Evolutionary conservation across 257 asterid species (phyloP), one percentile per base, ranked within the genome.

Genomic region (Capsicum chinense): DNA sequence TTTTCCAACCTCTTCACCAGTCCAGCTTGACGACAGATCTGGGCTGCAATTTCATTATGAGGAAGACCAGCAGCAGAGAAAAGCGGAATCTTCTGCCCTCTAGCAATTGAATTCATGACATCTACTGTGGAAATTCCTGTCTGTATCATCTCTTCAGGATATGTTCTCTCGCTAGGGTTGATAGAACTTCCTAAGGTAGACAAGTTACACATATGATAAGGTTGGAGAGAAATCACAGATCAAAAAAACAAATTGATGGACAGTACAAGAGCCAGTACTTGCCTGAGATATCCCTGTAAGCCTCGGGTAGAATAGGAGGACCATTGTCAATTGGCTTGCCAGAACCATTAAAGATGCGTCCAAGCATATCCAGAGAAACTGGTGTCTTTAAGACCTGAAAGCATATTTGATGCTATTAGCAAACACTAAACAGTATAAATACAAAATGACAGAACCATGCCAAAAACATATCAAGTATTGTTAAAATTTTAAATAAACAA

Each of bases 31-130:
- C 99, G 98, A 89, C 99, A 95, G 83, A 95, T 95, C 90, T 95
- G 99, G 84, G 99, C 99, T 81, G 99, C 99, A 14, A 95, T 95
- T 92, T 95, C 99, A 90, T 95, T 95, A 91, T 95, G 99, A 78
- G 98, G 99, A 88, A 95, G 98, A 90, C 99, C 99, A 79, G 99
- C 99, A 84, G 99, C 99, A 56, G 99, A 95, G 79, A 95, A 95
- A 79, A 95, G 99, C 76, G 98, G 99, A 82, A 95, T 95, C 86
- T 95, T 95, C 90, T 95, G 99, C 84, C 99, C 99, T 80, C 99
- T 93, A 79, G 99, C 98, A 87, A 95, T 94, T 83, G 99, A 95
- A 88, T 95, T 95, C 99, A 95, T 95, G 89, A 95, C 99, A 88
- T 95, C 99, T 84, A 95, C 94, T 56, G 99, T 95, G 83, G 99